Conservation (phyloP, 805 yeast species). For the Myxozyma vanderwaltii region DNA sequence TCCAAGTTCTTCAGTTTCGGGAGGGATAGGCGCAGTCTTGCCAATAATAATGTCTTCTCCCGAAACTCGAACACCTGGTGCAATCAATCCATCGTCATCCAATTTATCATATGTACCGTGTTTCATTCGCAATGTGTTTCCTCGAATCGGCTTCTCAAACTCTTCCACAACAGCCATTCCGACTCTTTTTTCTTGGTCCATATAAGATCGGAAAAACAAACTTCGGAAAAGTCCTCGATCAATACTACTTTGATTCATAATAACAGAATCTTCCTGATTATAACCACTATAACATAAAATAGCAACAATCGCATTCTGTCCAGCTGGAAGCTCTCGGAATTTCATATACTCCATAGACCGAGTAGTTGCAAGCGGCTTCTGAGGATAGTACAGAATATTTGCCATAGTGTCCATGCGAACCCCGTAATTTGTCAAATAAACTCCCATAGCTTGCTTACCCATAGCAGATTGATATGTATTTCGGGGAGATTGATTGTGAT, state of each 20-base stretch:
- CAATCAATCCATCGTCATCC: slow-evolving; percentile 96
- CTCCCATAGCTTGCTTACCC: slow-evolving; percentile 99
- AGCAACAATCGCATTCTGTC: slow-evolving; percentile 98
- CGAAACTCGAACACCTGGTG: slow-evolving; percentile 97
- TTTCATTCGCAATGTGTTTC: slow-evolving; percentile 91
- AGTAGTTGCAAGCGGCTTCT: slow-evolving; percentile 96
- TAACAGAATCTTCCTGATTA: slow-evolving; percentile 99
- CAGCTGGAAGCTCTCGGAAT: slow-evolving; percentile 97
- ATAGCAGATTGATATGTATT: slow-evolving; percentile 98
- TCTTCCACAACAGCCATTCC: slow-evolving; percentile 99
- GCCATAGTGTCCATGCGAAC: slow-evolving; percentile 99
- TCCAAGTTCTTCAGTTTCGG: slow-evolving; percentile 97
- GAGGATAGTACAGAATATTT: slow-evolving; percentile 94
- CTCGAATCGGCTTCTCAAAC: slow-evolving; percentile 94
- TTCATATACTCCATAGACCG: slow-evolving; percentile 96
- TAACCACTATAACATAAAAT: slow-evolving; percentile 98
- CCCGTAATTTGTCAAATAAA: slow-evolving; percentile 87
- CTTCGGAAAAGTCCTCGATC: slow-evolving; percentile 97
- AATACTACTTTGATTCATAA: slow-evolving; percentile 97
- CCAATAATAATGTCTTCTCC: slow-evolving; percentile 99
- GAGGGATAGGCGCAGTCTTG: slow-evolving; percentile 98
- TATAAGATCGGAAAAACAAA: slow-evolving; percentile 91
- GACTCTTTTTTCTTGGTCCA: slow-evolving; percentile 97
- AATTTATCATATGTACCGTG: slow-evolving; percentile 98
- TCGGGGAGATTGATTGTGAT: slow-evolving; percentile 99